phyloP scores from a whole-genome alignment of 2,329 filamentous ascomycete species.

The Sclerotinia sclerotiorum region DNA sequence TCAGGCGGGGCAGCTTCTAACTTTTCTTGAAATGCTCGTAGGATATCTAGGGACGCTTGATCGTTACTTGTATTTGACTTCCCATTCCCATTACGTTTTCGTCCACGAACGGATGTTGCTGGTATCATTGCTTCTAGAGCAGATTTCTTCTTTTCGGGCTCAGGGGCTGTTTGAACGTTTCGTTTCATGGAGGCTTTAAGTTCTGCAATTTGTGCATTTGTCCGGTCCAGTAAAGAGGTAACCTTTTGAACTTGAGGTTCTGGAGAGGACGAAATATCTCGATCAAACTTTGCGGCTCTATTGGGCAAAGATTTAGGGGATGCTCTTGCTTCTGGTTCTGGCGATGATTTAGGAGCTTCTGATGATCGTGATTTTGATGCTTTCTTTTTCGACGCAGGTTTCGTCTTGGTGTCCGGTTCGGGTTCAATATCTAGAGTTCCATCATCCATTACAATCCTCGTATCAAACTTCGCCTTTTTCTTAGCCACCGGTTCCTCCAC shows the following conservation, averaged over 20 bases:
- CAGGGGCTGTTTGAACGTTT: slow-evolving; percentile 52
- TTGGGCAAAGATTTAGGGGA: slow-evolving; percentile 32
- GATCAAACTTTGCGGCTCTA: slow-evolving; percentile 40
- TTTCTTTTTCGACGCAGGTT: slow-evolving; percentile 39
- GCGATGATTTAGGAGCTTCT: slow-evolving; percentile 43
- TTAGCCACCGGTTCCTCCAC: slow-evolving; percentile 54
- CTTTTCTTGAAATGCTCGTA: slow-evolving; percentile 78
- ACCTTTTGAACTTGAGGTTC: slow-evolving; percentile 42
- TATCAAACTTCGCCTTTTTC: slow-evolving; percentile 79
- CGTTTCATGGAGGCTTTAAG: slow-evolving; percentile 81
- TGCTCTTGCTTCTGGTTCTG: slow-evolving; percentile 42
- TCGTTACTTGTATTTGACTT: slow-evolving; percentile 57
- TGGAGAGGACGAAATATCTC: slow-evolving; percentile 42
- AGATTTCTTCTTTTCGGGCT: slow-evolving; percentile 62
- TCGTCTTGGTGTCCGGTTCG: slow-evolving; percentile 38
- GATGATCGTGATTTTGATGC: slow-evolving; percentile 39
- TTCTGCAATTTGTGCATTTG: slow-evolving; percentile 77
- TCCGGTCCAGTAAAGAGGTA: slow-evolving; percentile 58
- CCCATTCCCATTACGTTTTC: slow-evolving; percentile 65
- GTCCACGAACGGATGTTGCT: slow-evolving; percentile 64
- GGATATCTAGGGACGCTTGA: slow-evolving; percentile 63
- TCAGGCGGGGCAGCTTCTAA: slow-evolving; percentile 57
- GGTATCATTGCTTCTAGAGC: slow-evolving; percentile 74
- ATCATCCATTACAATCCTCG: slow-evolving; percentile 66
- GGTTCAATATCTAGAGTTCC: slow-evolving; percentile 43